Base-by-base conservation (phyloP, 257 asterid species). In the Solanum sejunctum region DNA sequence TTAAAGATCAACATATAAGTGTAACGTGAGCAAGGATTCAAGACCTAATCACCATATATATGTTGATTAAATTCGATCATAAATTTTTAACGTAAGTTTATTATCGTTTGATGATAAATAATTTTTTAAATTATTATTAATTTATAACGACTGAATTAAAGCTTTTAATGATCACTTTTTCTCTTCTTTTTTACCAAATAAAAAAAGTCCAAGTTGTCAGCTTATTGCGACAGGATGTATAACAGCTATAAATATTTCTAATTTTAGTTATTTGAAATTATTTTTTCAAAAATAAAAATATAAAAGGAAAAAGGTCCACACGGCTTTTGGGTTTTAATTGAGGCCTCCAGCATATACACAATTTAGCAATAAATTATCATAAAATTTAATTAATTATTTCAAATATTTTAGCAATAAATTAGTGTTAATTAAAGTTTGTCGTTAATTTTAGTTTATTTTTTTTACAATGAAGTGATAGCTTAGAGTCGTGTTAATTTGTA, bases 321-420 rank as follows among this genome's bases (percentile, higher is more conserved):
- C 89, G 89, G 72, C 52, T 75, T 82, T 85, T 82, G 73, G 82
- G 32, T 87, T 43, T 8, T 86, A 54, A 32, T 36, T 32, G 82
- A 85, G 85, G 84, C 83, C 80, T 28, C 60, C 20, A 32, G 73
- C 80, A 41, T 20, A 71, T 20, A 41, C 5, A 11, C 1, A 17
- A 9, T 56, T 56, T 60, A 60, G 67, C 67, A 8, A 61, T 0
- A 16, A 6, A 10, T 61, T 61, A 21, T 61, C 36, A 21, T 0
- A 11, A 61, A 61, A 10, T 21, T 11, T 15, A 0, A 3, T 51
- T 51, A 51, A 51, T 51, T 51, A 36, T 36, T 36, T 51, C 5
- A 12, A 51, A 11, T 4, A 11, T 10, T 12, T 12, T 51, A 51
- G 12, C 12, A 12, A 51, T 51, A 4, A 12, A 51, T 51, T 36